Conservation (phyloP, 176 grass and related monocot species). For the Ensete ventricosum region DNA sequence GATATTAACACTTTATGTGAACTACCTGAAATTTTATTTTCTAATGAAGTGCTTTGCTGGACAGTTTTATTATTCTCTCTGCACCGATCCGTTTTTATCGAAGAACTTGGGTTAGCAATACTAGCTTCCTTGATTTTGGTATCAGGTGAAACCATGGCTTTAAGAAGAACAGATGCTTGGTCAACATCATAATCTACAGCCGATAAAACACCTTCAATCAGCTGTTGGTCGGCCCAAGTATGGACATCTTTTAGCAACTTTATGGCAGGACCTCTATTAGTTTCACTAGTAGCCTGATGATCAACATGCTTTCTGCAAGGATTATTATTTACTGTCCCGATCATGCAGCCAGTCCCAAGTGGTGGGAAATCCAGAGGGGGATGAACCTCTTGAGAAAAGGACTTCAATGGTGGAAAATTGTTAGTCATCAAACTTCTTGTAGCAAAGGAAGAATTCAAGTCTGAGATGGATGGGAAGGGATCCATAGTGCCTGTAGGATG, state of each 20-base stretch:
- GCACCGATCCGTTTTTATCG: background rate
- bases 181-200: conserved; percentile 62
- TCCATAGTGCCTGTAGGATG: conserved; percentile 16
- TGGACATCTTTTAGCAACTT: conserved; percentile 54
- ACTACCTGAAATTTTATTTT: conserved; percentile 28
- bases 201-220: conserved; percentile 68
- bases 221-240: conserved; percentile 56
- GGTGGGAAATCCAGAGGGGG: conserved; percentile 23
- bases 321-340: conserved; percentile 4
- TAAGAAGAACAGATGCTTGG: conserved; percentile 51
- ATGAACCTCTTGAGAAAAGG: conserved; percentile 53
- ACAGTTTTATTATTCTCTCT: conserved; percentile 19
- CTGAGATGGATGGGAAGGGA: conserved; percentile 54
- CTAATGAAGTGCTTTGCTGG: conserved; percentile 11
- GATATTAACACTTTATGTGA: conserved; percentile 21
- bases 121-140: conserved; percentile 18
- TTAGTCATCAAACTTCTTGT: conserved; percentile 19
- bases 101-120: conserved; percentile 25
- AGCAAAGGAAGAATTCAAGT: conserved; percentile 16
- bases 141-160: conserved; percentile 51
- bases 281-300: conserved; percentile 15
- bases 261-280: conserved; percentile 18
- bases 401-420: conserved; percentile 29
- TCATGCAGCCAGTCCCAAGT: background rate
- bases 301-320: background rate